These are phyloP conservation scores for Schwanniomyces polymorphus DNA, from an alignment of 805 yeast genomes.

Conservation along the genomic window DNA sequence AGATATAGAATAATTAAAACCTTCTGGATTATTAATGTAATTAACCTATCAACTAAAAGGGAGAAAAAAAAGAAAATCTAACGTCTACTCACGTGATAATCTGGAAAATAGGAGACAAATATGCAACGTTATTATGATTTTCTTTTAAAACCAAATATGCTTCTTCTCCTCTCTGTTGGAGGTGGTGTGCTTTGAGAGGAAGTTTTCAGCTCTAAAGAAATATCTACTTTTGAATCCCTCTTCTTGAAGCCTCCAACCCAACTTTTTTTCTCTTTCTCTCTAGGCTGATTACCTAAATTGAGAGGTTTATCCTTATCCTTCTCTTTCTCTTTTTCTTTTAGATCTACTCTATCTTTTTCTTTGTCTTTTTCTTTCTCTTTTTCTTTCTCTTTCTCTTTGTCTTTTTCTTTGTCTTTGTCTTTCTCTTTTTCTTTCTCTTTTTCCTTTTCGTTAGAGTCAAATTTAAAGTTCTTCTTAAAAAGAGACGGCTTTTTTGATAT, in stretches of 20 bases:
- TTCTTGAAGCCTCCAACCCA: conserved; percentile 42
- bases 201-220: not conserved
- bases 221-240: conserved; percentile 21
- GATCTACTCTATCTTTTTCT: conserved; percentile 39
- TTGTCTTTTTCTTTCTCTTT: conserved; percentile 37
- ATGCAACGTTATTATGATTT: conserved; percentile 8
- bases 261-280: conserved; percentile 32
- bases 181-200: conserved; percentile 4
- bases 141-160: conserved; percentile 38
- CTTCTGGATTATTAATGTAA: not conserved
- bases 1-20: not conserved
- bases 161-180: conserved; percentile 21
- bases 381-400: conserved; percentile 40
- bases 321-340: conserved; percentile 16
- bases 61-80: not conserved
- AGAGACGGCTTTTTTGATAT: conserved; percentile 11
- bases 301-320: conserved; percentile 3
- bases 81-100: not conserved
- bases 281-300: not conserved
- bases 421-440: not conserved
- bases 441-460: conserved; percentile 13
- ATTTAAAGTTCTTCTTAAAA: conserved; percentile 33
- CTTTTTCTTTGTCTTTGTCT: conserved; percentile 26
- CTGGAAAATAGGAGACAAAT: not conserved
- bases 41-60: not conserved